phyloP scores from a whole-genome alignment of 2,329 filamentous ascomycete species.

The Pseudogymnoascus sp. region DNA sequence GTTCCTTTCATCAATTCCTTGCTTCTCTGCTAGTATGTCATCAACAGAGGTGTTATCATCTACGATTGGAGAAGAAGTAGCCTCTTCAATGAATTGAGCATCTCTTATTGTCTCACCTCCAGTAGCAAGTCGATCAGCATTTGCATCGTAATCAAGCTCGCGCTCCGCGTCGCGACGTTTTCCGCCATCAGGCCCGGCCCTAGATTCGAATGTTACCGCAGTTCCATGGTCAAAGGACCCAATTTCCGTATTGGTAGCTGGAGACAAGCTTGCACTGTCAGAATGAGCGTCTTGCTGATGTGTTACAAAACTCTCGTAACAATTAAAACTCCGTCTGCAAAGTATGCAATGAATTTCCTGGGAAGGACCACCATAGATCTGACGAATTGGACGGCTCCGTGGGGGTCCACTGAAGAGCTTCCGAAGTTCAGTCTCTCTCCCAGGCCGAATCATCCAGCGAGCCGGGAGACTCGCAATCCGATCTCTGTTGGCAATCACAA shows the following conservation, averaged over 20 bases:
- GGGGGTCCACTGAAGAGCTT: background rate
- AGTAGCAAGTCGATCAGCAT: background rate
- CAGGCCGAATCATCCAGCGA: background rate
- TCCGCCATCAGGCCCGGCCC: slow-evolving; percentile 26
- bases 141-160: background rate
- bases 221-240: background rate
- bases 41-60: background rate
- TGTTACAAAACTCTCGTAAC: background rate
- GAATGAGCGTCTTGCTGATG: background rate
- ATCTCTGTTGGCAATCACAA: background rate
- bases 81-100: background rate
- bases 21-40: background rate
- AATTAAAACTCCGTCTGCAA: background rate
- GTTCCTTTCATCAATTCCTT: background rate
- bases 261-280: background rate
- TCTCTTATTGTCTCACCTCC: background rate
- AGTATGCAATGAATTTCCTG: background rate
- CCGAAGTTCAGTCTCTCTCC: background rate
- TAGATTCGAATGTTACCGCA: background rate
- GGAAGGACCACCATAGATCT: background rate
- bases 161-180: slow-evolving; percentile 29
- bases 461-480: background rate
- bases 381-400: background rate
- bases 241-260: background rate
- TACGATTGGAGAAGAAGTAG: background rate